These are phyloP conservation scores for Volvox reticuliferus DNA, from an alignment of 139 green algal species.

Conservation along the genomic window DNA sequence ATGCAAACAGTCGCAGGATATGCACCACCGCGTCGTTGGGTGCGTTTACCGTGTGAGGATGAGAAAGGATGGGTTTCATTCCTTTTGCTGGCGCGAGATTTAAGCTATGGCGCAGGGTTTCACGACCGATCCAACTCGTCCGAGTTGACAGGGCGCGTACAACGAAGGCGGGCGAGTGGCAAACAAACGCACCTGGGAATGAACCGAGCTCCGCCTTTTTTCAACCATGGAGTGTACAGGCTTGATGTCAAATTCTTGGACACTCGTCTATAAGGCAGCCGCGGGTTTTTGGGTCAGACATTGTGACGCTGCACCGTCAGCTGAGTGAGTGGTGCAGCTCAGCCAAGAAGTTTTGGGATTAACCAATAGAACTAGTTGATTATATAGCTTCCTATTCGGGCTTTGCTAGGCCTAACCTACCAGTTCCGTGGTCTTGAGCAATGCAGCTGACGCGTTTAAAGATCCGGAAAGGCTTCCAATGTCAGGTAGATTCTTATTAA, in stretches of 20 bases:
- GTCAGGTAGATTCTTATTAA: background rate
- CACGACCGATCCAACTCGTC: no score
- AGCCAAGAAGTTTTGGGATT: background rate
- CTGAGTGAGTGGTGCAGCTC: background rate
- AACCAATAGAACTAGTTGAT: background rate
- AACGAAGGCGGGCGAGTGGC: constrained; percentile 2
- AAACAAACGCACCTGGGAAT: background rate
- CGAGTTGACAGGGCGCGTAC: background rate
- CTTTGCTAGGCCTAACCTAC: background rate
- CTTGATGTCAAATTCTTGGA: constrained; percentile 15
- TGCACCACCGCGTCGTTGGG: no score
- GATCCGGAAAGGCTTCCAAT: background rate
- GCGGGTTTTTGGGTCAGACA: constrained; percentile 15
- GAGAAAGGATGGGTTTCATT: no score
- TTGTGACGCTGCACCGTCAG: background rate
- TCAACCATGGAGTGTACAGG: constrained; percentile 4
- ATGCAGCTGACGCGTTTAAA: background rate
- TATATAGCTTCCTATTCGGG: background rate
- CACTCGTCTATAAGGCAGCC: background rate
- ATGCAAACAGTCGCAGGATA: no score
- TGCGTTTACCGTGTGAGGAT: no score
- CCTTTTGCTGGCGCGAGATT: no score
- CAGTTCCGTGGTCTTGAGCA: constrained; percentile 13
- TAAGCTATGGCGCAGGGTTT: no score
- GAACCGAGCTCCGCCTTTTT: background rate